These are phyloP conservation scores for Aspergillus japonicus DNA, from an alignment of 2,329 filamentous ascomycete species.

Conservation along the genomic window DNA sequence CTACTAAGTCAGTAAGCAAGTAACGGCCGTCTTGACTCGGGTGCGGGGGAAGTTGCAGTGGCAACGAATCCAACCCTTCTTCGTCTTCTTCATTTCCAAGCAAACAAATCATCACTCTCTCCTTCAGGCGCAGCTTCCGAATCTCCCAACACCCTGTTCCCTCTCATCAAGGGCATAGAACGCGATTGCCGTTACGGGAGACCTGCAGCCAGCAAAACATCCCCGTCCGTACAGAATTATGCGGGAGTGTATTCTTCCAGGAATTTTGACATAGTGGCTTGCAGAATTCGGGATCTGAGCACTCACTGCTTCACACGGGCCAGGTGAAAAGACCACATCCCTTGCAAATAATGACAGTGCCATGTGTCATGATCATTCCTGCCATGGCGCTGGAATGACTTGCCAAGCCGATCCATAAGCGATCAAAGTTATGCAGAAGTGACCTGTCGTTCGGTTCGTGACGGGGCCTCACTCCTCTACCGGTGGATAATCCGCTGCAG, in stretches of 20 bases:
- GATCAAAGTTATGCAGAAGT: not conserved
- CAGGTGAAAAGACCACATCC: not conserved
- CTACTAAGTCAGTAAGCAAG: no score
- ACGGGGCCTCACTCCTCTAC: not conserved
- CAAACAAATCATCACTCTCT: not conserved
- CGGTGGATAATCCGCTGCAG: not conserved
- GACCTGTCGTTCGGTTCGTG: not conserved
- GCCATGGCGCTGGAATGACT: not conserved
- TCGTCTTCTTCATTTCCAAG: not conserved
- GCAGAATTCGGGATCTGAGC: slow-evolving; percentile 11
- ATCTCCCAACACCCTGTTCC: not conserved
- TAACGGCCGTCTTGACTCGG: not conserved
- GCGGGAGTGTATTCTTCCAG: slow-evolving; percentile 8
- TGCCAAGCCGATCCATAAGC: not conserved
- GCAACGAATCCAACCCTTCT: slow-evolving; percentile 7
- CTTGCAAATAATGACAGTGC: not conserved
- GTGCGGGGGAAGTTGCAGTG: slow-evolving; percentile 19
- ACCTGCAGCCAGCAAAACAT: slow-evolving; percentile 7
- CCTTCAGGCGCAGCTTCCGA: not conserved
- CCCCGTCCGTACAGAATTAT: slow-evolving; percentile 4
- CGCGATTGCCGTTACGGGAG: not conserved
- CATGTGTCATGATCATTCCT: not conserved
- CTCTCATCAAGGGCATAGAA: not conserved
- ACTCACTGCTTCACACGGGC: slow-evolving; percentile 7
- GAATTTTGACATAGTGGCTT: slow-evolving; percentile 18